These are phyloP conservation scores for Penicillium canariense DNA, from an alignment of 495 filamentous ascomycete genomes.

Conservation along the genomic window DNA sequence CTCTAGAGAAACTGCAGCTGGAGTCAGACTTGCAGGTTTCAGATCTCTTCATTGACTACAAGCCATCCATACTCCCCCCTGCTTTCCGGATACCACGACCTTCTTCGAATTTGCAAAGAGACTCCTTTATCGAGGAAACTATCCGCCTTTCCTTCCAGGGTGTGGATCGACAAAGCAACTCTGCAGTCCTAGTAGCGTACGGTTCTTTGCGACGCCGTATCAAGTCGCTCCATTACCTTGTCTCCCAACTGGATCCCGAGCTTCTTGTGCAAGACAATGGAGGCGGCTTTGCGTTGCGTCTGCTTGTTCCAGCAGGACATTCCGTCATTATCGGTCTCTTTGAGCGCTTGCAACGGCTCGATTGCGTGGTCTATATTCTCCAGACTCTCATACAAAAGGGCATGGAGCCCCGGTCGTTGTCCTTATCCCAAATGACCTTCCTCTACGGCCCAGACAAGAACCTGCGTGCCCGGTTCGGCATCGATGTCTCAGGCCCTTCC, in stretches of 20 bases:
- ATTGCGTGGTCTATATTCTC: slow-evolving; percentile 41
- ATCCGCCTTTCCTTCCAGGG: slow-evolving; percentile 43
- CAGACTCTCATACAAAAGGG: slow-evolving; percentile 37
- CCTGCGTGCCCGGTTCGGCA: slow-evolving; percentile 32
- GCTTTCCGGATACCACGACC: slow-evolving; percentile 34
- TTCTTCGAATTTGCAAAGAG: slow-evolving; percentile 22
- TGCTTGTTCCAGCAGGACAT: slow-evolving; percentile 38
- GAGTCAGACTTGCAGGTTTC: slow-evolving; percentile 31
- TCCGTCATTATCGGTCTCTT: slow-evolving; percentile 35
- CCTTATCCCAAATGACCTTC: slow-evolving; percentile 38
- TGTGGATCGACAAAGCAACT: slow-evolving; percentile 33
- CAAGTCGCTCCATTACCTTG: slow-evolving; percentile 25
- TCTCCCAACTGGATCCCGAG: slow-evolving; percentile 31
- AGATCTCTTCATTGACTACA: slow-evolving; percentile 39
- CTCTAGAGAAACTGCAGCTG: slow-evolving; percentile 36
- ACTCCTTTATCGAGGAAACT: slow-evolving; percentile 34
- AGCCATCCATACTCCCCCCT: slow-evolving; percentile 29
- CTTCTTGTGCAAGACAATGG: slow-evolving; percentile 36
- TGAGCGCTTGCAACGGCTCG: slow-evolving; percentile 41
- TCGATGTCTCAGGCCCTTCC: slow-evolving; percentile 24
- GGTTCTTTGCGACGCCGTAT: slow-evolving; percentile 30
- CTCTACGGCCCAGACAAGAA: slow-evolving; percentile 32
- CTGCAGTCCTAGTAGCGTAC: slow-evolving; percentile 41
- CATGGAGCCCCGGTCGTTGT: slow-evolving; percentile 33
- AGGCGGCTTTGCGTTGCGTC: slow-evolving; percentile 40